Evolutionary conservation across 2,329 filamentous ascomycete species (phyloP).

Genomic region (Beauveria asiatica): DNA sequence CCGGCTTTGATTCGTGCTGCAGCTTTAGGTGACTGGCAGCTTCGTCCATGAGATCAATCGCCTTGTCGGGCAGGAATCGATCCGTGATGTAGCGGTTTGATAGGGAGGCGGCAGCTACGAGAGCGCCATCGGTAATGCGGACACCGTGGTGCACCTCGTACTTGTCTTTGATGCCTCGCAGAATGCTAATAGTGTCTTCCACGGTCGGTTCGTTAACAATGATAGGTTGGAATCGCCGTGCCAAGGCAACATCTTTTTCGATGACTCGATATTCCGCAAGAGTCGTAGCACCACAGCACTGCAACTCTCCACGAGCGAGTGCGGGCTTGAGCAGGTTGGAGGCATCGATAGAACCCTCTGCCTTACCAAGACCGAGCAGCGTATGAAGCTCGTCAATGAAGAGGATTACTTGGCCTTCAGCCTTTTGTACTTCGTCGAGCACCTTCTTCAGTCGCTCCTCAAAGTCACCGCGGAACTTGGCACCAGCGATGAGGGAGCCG

Average conservation of each 20-base stretch:
- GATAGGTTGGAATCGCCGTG: constrained; percentile 89
- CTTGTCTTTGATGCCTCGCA: constrained; percentile 93
- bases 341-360: constrained; percentile 92
- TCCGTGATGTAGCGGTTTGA: constrained; percentile 97
- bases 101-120: constrained; percentile 85
- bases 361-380: constrained; percentile 83
- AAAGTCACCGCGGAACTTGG: constrained; percentile 93
- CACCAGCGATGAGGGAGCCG: constrained; percentile 86
- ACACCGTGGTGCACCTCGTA: constrained; percentile 98
- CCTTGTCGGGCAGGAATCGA: constrained; percentile 91
- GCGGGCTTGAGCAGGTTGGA: constrained; percentile 92
- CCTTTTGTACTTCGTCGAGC: constrained; percentile 81
- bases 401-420: constrained; percentile 81
- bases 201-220: constrained; percentile 86
- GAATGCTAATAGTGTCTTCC: constrained; percentile 86
- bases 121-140: constrained; percentile 80
- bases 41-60: constrained; percentile 94
- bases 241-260: constrained; percentile 91
- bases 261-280: constrained; percentile 86
- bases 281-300: constrained; percentile 93
- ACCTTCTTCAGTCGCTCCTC: constrained; percentile 90
- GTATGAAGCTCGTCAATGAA: constrained; percentile 95
- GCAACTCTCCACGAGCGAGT: constrained; percentile 82
- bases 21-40: constrained; percentile 82
- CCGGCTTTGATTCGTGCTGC: constrained; percentile 94